Evolutionary conservation across 1,284 basidiomycete genomes (phyloP), one percentile per base, ranked within the genome.

Genomic region (Dichomitus squalens): DNA sequence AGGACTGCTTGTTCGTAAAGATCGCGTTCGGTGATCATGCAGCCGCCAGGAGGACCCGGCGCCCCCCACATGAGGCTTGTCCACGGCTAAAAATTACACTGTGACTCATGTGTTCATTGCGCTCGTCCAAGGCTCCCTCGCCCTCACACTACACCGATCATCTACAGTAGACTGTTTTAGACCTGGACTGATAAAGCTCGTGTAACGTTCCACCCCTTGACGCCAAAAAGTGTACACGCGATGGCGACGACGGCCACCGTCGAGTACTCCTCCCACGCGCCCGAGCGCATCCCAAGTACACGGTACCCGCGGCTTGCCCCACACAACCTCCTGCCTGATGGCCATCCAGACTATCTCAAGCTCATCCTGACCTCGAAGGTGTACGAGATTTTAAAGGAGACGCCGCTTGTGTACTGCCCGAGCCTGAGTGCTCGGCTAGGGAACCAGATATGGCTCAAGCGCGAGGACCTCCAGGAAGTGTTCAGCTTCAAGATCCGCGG

Each of bases 401-500:
- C 96, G 0, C 96, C 96, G 0, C 82, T 99, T 40, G 90, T 95
- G 33, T 82, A 85, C 48, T 96, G 95, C 25, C 84, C 87, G 29
- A 94, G 92, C 70, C 85, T 99, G 20, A 96, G 93, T 61, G 76
- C 88, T 59, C 86, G 90, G 61, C 79, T 98, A 1, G 97, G 97
- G 1, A 96, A 95, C 71, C 85, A 96, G 68, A 91, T 99, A 73
- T 94, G 91, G 84, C 83, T 99, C 60, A 99, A 99, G 76, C 84
- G 94, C 31, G 94, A 96, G 72, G 95, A 96, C 69, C 80, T 96
- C 7, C 97, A 99, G 60, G 94, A 98, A 64, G 97, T 99, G 16
- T 99, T 99, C 74, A 95, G 92, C 71, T 99, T 99, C 87, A 99
- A 99, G 72, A 95, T 97, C 55, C 82, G 97, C 7, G 97, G 97